Base-by-base conservation (phyloP, 306 rosid genomes). In the Cicer chorassanicum region DNA sequence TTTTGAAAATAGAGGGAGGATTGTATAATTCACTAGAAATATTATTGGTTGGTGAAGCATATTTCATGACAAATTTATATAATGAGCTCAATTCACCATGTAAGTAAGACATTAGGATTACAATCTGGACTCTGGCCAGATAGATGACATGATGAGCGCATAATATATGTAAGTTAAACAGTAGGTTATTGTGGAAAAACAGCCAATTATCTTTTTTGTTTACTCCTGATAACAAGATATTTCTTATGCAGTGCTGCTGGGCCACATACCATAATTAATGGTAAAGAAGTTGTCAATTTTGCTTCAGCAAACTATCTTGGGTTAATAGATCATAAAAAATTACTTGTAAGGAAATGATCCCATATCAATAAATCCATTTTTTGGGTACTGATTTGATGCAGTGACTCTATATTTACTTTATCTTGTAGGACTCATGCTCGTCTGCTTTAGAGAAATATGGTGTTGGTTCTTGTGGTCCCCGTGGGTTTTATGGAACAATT, bases 381-480 rank as follows among this genome's bases (percentile, higher is more conserved):
- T 42, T 29, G 36, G 65, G 70, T 48, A 41, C 34, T 57, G 36
- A 24, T 46, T 64, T 71, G 65, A 44, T 14, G 45, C 38, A 54
- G 77, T 53, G 71, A 61, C 62, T 68, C 77, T 44, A 87, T 73
- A 55, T 68, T 54, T 77, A 44, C 71, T 48, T 76, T 74, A 74
- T 59, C 74, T 74, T 76, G 82, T 84, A 95, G 99, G 96, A 89
- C 61, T 92, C 99, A 24, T 92, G 98, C 78, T 82, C 93, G 59
- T 82, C 91, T 82, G 86, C 99, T n/a, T 81, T 95, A 84, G 96
- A 88, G 84, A 95, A 95, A 88, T 95, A 95, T 48, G 99, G 99
- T 48, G 99, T 95, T 82, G 99, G 99, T 64, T 95, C 99, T 42
- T 95, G 99, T 73, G 99, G 99, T 82, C 99, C 99, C 74, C 99